Base-by-base conservation (phyloP, 2,329 filamentous ascomycete genomes). In the Massarina eburnea region DNA sequence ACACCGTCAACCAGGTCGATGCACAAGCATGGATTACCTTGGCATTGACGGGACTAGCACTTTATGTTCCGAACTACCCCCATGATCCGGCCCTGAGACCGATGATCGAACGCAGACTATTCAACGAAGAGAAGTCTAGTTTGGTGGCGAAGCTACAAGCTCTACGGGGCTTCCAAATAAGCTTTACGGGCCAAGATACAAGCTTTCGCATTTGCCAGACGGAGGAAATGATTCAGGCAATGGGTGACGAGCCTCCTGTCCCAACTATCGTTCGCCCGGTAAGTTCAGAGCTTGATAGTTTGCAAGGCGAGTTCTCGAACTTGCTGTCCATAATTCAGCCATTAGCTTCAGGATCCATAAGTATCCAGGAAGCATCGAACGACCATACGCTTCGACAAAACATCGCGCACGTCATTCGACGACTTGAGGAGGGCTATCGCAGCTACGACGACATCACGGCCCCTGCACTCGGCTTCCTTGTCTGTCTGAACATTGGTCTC, bases 261-360 rank as follows among this genome's bases (percentile, higher is more conserved):
- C 80, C 85, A 8, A 75, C 82, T 12, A 83, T 96, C 17, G 90
- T 85, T 62, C 80, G 92, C 20, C 90, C 91, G 0, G 71, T 77
- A 10, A 68, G 72, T 1, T 90, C 88, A 0, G 81, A 89, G 55
- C 76, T 95, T 9, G 73, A 78, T 43, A 75, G 85, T 34, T 73
- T 97, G 3, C 91, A 96, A 57, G 86, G 86, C 8, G 90, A 96
- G 57, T 92, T 97, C 59, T 81, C 80, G 41, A 91, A 88, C 50
- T 72, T 95, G 20, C 72, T 95, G 32, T 65, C 60, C 10, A 57
- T 69, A 20, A 54, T 69, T 17, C 55, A 63, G 20, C 65, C 64
- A 19, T 34, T 71, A 1, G 39, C 64, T 1, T 55, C 53, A 26
- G 55, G 52, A 12, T 49, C 51, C 1, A 58, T 66, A 45, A 59